Base-by-base conservation (phyloP, 2,329 filamentous ascomycete species). In the Epichloe sylvatica region DNA sequence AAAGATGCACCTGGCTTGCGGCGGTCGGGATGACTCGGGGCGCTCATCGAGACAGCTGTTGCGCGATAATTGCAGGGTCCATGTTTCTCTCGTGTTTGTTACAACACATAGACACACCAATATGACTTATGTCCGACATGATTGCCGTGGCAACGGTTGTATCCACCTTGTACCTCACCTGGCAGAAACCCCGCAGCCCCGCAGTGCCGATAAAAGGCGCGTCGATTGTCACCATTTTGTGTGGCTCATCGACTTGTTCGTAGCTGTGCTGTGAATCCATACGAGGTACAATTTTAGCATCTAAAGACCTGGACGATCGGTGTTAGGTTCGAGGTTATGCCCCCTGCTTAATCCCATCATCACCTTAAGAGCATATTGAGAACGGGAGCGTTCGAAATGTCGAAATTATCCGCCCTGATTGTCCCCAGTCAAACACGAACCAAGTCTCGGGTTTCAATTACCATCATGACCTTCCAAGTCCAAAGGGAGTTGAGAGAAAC, bases 1-100 rank as follows among this genome's bases (percentile, higher is more conserved):
- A 65, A 63, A 44, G 54, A 51, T 33, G 63, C 58, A 37, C 59
- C 63, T 23, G 60, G 62, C 49, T 64, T 64, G 23, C 46, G 45
- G 25, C 49, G 51, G 38, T 54, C 46, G 49, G 49, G 45, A 23
- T 49, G 50, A 33, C 54, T 44, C 48, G 49, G 45, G 23, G 47
- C 47, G 37, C 53, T 55, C 59, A 59, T 54, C 5, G 47, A 30
- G 38, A 42, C 17, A 51, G 40, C 21, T 35, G 46, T 35, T 54
- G 54, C 25, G 49, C 45, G 23, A 50, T 21, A 47, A 41, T 7
- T 38, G 33, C 45, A 47, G 19, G 47, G 52, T 55, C 47, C 41
- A 40, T 39, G 51, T 53, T 51, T 50, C 47, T 39, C 46, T 30
- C 25, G 25, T 25, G 23, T 25, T 25, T 2, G 6, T 7, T 53